These are phyloP conservation scores for Talaromyces atroroseus DNA, from an alignment of 2,329 filamentous ascomycete species.

Conservation along the genomic window DNA sequence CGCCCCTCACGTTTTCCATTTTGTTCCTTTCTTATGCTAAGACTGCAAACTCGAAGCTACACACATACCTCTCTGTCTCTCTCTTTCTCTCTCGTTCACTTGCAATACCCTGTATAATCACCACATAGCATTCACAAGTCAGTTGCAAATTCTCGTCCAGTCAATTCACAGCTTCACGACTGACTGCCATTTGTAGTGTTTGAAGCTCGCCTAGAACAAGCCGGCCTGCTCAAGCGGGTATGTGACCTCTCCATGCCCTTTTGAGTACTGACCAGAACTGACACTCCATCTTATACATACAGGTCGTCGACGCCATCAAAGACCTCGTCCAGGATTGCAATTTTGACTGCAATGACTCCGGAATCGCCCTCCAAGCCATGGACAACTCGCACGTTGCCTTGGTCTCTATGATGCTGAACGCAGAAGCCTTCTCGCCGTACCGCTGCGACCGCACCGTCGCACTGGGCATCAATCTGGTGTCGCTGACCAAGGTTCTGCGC, in stretches of 20 bases:
- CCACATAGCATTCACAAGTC: neutral
- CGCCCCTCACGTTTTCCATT: neutral
- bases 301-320: constrained; percentile 99
- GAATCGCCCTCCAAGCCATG: constrained; percentile 97
- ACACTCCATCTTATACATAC: constrained; percentile 4
- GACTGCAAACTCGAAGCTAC: no score
- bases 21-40: no score
- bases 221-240: constrained; percentile 91
- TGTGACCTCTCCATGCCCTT: constrained; percentile 15
- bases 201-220: constrained; percentile 96
- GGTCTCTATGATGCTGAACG: constrained; percentile 97
- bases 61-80: no score
- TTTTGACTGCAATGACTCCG: constrained; percentile 99
- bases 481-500: constrained; percentile 93
- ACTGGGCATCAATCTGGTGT: constrained; percentile 92
- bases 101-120: neutral
- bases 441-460: constrained; percentile 99
- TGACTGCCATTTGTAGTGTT: constrained; percentile 56
- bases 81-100: no score
- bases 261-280: neutral
- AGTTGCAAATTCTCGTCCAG: neutral
- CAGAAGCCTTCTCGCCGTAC: constrained; percentile 89
- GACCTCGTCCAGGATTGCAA: constrained; percentile 99
- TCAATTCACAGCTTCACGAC: neutral
- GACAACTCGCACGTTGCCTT: constrained; percentile 99